Evolutionary conservation across 495 filamentous ascomycete genomes (phyloP).

Genomic region (Peziza echinospora): DNA sequence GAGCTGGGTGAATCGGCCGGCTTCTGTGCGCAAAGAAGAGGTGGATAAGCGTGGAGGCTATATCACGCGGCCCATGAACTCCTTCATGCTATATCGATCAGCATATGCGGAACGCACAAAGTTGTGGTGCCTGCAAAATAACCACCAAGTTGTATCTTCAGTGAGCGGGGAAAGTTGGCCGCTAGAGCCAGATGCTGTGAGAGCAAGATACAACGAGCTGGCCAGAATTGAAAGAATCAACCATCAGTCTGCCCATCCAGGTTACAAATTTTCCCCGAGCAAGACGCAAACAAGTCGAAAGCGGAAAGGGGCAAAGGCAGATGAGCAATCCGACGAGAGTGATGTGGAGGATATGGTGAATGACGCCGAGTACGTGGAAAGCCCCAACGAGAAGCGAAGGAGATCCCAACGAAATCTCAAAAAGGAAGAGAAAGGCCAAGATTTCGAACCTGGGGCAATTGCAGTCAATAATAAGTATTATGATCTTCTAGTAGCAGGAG

Average conservation of each 20-base stretch:
- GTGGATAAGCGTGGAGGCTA: constrained; percentile 51
- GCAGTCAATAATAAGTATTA: constrained; percentile 10
- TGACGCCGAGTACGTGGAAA: constrained; percentile 17
- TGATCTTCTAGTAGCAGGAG: constrained; percentile 1
- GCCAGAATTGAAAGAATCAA: constrained; percentile 67
- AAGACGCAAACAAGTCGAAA: constrained; percentile 39
- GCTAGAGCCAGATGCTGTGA: constrained; percentile 47
- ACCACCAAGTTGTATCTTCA: constrained; percentile 81
- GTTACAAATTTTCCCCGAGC: constrained; percentile 84
- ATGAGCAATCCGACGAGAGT: constrained; percentile 21
- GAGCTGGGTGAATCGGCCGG: constrained; percentile 50
- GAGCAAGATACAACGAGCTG: constrained; percentile 58
- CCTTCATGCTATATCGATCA: constrained; percentile 95
- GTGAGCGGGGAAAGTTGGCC: constrained; percentile 73
- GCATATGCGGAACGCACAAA: constrained; percentile 78
- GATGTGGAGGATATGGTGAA: constrained; percentile 20
- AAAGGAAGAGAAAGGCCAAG: constrained; percentile 18
- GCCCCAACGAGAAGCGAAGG: constrained; percentile 16
- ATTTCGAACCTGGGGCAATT: constrained; percentile 16
- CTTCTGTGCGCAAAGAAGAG: constrained; percentile 41
- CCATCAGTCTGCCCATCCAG: constrained; percentile 67
- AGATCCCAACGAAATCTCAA: constrained; percentile 9
- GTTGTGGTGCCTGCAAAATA: constrained; percentile 60
- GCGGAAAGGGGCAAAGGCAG: constrained; percentile 28
- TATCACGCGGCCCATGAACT: constrained; percentile 87